These are phyloP conservation scores for Hypomyces perniciosus DNA, from an alignment of 2,329 filamentous ascomycete species.

Conservation along the genomic window DNA sequence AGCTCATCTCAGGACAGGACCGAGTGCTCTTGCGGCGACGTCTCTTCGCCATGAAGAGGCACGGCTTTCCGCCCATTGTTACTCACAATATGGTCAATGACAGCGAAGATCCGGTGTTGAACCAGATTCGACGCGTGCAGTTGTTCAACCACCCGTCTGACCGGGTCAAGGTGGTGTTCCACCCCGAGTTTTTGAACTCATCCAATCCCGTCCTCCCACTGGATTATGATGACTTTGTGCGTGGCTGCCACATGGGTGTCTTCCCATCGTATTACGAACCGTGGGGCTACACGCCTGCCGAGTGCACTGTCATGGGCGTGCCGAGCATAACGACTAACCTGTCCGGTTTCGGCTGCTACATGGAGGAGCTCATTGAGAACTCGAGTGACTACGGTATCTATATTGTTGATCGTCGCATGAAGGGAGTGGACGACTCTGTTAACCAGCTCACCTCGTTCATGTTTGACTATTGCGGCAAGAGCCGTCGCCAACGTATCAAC, in stretches of 20 bases:
- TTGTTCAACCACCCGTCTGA: slow-evolving; percentile 95
- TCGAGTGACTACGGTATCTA: slow-evolving; percentile 98
- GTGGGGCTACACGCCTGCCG: slow-evolving; percentile 97
- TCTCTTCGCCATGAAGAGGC: slow-evolving; percentile 93
- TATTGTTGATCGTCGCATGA: slow-evolving; percentile 91
- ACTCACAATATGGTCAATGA: slow-evolving; percentile 99
- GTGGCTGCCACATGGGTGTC: slow-evolving; percentile 89
- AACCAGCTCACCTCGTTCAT: slow-evolving; percentile 85
- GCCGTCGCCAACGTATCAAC: slow-evolving; percentile 94
- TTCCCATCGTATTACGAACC: slow-evolving; percentile 99
- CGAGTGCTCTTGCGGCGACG: slow-evolving; percentile 86
- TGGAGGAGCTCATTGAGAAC: slow-evolving; percentile 98
- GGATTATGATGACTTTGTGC: slow-evolving; percentile 98
- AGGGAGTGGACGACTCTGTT: slow-evolving; percentile 94
- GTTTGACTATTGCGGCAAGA: slow-evolving; percentile 92
- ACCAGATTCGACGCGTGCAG: slow-evolving; percentile 91
- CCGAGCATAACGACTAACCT: slow-evolving; percentile 97
- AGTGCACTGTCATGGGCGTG: slow-evolving; percentile 98
- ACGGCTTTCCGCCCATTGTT: slow-evolving; percentile 85
- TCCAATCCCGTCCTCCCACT: slow-evolving; percentile 90
- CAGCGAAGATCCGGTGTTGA: slow-evolving; percentile 84
- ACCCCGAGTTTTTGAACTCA: slow-evolving; percentile 95
- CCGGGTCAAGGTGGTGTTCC: slow-evolving; percentile 96
- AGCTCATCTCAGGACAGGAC: slow-evolving; percentile 85
- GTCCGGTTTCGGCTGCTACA: slow-evolving; percentile 97